phyloP scores from a whole-genome alignment of 108 stramenopile species.

The Chaetoceros muelleri region DNA sequence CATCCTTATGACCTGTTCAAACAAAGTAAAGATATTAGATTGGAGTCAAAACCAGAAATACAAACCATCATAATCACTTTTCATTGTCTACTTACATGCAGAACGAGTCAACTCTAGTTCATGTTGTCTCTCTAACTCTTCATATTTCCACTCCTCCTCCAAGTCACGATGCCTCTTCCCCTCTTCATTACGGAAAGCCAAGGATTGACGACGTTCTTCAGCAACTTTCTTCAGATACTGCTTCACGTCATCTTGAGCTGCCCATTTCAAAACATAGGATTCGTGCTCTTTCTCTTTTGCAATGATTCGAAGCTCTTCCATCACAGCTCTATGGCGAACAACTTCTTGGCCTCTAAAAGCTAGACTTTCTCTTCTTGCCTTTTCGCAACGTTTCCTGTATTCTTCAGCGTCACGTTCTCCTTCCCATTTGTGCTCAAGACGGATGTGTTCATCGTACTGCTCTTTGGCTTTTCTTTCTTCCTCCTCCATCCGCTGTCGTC shows the following conservation, averaged over 20 bases:
- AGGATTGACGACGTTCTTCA: slow-evolving; percentile 55
- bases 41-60: slow-evolving; percentile 2
- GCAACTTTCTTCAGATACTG: slow-evolving; percentile 39
- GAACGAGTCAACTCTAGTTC: slow-evolving; percentile 47
- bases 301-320: slow-evolving; percentile 56
- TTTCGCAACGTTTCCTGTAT: slow-evolving; percentile 35
- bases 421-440: slow-evolving; percentile 61
- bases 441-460: slow-evolving; percentile 32
- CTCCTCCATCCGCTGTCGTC: slow-evolving; percentile 9
- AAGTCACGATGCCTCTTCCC: slow-evolving; percentile 36
- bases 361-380: slow-evolving; percentile 52
- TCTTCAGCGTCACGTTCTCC: slow-evolving; percentile 58
- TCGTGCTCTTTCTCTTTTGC: slow-evolving; percentile 65
- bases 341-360: slow-evolving; percentile 57
- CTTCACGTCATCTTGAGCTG: slow-evolving; percentile 65
- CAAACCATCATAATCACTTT: background rate
- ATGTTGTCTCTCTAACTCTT: slow-evolving; percentile 22
- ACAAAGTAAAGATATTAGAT: slow-evolving; percentile 2
- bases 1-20: slow-evolving; percentile 49
- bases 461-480: slow-evolving; percentile 16
- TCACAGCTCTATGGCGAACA: slow-evolving; percentile 44
- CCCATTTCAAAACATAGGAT: slow-evolving; percentile 68
- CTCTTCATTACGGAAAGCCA: slow-evolving; percentile 53
- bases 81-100: slow-evolving; percentile 41
- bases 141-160: slow-evolving; percentile 42